Conservation (phyloP, 148 eudicot genomes). For the Talinum fruticosum region DNA sequence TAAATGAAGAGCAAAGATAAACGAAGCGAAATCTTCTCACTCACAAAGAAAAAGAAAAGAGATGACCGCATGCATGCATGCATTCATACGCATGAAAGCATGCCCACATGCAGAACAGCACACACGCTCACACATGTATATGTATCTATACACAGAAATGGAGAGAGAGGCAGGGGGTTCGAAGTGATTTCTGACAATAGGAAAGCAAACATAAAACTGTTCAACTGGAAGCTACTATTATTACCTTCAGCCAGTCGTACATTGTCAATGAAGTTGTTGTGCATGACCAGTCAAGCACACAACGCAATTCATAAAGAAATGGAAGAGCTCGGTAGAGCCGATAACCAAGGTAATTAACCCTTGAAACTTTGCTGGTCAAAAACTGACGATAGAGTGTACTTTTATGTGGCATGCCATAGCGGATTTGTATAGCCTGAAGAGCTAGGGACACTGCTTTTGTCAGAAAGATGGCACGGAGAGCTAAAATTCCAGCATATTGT, state of each 20-base stretch:
- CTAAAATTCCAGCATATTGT: constrained; percentile 67
- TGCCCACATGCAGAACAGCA: too few relatives aligned
- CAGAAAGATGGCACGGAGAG: constrained; percentile 83
- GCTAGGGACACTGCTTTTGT: constrained; percentile 91
- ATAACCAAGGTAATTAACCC: constrained; percentile 79
- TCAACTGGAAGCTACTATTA: constrained; percentile 19
- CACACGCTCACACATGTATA: too few relatives aligned
- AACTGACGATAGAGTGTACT: constrained; percentile 96
- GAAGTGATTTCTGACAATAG: not conserved
- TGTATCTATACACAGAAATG: too few relatives aligned
- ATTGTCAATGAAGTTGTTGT: constrained; percentile 94
- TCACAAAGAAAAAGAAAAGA: not conserved
- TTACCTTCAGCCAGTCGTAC: constrained; percentile 99
- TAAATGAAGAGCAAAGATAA: too few relatives aligned
- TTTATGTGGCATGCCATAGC: constrained; percentile 91
- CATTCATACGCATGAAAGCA: not conserved
- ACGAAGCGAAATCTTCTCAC: not conserved
- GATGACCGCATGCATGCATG: not conserved
- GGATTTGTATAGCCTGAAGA: constrained; percentile 95
- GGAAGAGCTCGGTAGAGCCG: constrained; percentile 95
- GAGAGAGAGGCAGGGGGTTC: too few relatives aligned
- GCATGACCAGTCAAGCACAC: constrained; percentile 99
- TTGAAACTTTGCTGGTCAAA: constrained; percentile 81
- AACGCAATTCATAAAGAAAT: constrained; percentile 90
- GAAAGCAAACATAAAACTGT: not conserved